Evolutionary conservation across 1,284 basidiomycete species (phyloP).

Genomic region (Trichosporon coremiiforme): DNA sequence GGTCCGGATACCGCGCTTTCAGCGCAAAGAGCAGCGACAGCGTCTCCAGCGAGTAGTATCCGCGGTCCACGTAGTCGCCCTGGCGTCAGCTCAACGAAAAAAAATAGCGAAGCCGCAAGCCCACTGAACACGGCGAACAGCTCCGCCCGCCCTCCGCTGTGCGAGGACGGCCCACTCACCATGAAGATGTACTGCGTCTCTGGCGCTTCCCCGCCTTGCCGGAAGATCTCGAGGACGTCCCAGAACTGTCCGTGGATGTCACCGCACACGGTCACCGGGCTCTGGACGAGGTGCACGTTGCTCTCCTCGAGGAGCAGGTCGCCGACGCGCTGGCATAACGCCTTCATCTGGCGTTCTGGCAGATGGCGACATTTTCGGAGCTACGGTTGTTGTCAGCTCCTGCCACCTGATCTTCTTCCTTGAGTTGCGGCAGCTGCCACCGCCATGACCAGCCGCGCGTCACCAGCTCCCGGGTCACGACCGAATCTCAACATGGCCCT

Average conservation of each 20-base stretch:
- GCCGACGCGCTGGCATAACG: slow-evolving; percentile 81
- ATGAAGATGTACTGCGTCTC: slow-evolving; percentile 97
- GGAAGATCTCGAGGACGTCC: slow-evolving; percentile 89
- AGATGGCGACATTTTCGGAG: slow-evolving; percentile 82
- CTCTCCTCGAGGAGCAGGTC: slow-evolving; percentile 87
- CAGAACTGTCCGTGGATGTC: slow-evolving; percentile 97
- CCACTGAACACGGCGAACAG: no score
- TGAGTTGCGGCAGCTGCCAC: neutral
- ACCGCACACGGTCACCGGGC: slow-evolving; percentile 88
- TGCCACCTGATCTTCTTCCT: neutral
- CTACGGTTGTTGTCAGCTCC: slow-evolving; percentile 51
- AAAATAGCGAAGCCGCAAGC: no score
- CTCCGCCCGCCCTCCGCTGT: no score
- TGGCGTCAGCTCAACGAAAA: slow-evolving; percentile 58
- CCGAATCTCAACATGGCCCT: neutral
- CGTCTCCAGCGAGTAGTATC: slow-evolving; percentile 95
- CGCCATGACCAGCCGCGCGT: neutral
- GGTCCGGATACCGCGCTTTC: slow-evolving; percentile 94
- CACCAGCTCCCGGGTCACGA: neutral
- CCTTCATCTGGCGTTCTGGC: slow-evolving; percentile 87
- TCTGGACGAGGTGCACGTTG: slow-evolving; percentile 90
- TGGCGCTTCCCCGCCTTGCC: slow-evolving; percentile 84
- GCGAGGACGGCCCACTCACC: slow-evolving; percentile 57
- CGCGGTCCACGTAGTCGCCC: slow-evolving; percentile 98
- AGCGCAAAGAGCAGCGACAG: slow-evolving; percentile 84